These are phyloP conservation scores for Oleoguttula mirabilis DNA, from an alignment of 495 filamentous ascomycete species.

Conservation along the genomic window DNA sequence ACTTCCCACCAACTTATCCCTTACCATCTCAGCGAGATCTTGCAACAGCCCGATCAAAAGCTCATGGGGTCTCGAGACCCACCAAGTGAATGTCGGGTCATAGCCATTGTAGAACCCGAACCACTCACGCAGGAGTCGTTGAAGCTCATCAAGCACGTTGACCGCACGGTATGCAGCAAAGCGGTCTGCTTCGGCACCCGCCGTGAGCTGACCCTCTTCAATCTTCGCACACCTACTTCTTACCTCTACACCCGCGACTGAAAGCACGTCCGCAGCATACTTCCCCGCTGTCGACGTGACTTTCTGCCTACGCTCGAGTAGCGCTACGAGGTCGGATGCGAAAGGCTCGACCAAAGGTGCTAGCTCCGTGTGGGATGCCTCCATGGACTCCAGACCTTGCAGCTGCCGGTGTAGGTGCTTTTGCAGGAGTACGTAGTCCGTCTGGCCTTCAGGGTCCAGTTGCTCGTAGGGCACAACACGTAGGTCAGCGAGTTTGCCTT, in stretches of 20 bases:
- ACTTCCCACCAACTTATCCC: slow-evolving; percentile 33
- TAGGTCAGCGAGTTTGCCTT: not conserved
- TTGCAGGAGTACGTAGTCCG: not conserved
- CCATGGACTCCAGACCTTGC: not conserved
- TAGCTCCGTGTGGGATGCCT: not conserved
- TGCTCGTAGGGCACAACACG: not conserved
- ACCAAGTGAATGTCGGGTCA: slow-evolving; percentile 40
- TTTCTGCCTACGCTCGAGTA: not conserved
- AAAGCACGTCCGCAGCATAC: not conserved
- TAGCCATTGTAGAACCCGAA: slow-evolving; percentile 37
- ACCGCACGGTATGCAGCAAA: slow-evolving; percentile 32
- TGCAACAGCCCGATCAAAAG: slow-evolving; percentile 26
- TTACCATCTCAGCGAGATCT: slow-evolving; percentile 23
- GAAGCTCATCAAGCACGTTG: slow-evolving; percentile 27
- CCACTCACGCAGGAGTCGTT: slow-evolving; percentile 30
- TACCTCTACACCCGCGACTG: not conserved
- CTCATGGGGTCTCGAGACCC: slow-evolving; percentile 33
- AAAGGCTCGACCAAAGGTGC: not conserved
- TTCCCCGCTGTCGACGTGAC: not conserved
- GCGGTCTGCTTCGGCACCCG: not conserved
- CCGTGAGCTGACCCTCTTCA: not conserved
- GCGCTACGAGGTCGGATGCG: not conserved
- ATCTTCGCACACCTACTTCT: not conserved
- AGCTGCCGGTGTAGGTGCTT: not conserved
- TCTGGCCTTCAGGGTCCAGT: not conserved